Evolutionary conservation across 2,329 filamentous ascomycete genomes (phyloP).

Genomic region (Ophiostoma novo-ulmi): DNA sequence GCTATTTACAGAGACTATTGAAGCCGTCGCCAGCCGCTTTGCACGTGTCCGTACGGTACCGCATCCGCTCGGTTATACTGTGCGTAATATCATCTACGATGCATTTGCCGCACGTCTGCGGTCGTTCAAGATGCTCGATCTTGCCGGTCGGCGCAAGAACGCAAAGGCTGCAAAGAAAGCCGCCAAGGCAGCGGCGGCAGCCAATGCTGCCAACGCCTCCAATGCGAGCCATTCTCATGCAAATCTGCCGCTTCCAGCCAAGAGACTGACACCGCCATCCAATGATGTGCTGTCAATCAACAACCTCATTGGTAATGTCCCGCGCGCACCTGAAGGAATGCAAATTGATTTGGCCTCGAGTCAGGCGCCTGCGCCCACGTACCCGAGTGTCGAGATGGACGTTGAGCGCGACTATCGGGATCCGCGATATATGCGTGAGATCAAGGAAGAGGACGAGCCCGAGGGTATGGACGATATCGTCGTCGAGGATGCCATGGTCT

Average conservation of each 20-base stretch:
- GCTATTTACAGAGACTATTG: conserved; percentile 26
- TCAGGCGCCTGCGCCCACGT: background rate
- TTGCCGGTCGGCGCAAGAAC: conserved; percentile 21
- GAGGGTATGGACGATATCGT: conserved; percentile 13
- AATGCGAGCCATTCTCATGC: background rate
- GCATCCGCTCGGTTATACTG: conserved; percentile 25
- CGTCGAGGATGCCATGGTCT: conserved; percentile 7
- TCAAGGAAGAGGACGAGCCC: background rate
- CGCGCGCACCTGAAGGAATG: conserved; percentile 7
- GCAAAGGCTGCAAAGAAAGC: background rate
- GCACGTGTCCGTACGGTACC: conserved; percentile 17
- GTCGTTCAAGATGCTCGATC: conserved; percentile 26
- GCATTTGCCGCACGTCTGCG: conserved; percentile 27
- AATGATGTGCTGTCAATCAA: conserved; percentile 20
- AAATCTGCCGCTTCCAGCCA: background rate
- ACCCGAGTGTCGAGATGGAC: conserved; percentile 20
- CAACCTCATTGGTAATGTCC: conserved; percentile 23
- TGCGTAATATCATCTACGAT: conserved; percentile 26
- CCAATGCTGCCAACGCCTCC: background rate
- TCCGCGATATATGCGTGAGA: conserved; percentile 8
- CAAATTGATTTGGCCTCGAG: conserved; percentile 3
- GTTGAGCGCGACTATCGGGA: conserved; percentile 18
- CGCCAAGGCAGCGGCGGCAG: background rate
- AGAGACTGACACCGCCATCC: conserved; percentile 5
- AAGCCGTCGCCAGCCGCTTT: conserved; percentile 26